A percentile compares a stretch with the other conserved stretches of the same genome.
Evolutionary conservation across 164 flowering plant species (phyloP).

Genomic region (Echeveria elegans): DNA sequence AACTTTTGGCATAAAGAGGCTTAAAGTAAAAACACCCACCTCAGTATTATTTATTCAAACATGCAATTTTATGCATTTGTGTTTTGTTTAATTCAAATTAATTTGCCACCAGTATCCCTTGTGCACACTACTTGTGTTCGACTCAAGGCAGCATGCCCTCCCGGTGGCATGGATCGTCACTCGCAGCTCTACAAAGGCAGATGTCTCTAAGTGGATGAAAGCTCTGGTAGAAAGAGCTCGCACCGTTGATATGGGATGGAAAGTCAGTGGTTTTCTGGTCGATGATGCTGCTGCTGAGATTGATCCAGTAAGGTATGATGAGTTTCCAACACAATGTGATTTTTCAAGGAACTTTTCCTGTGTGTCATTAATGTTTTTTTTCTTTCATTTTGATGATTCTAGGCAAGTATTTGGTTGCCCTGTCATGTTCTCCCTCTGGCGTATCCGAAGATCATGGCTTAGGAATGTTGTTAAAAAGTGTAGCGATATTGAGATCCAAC

Average conservation of each 20-base stretch:
- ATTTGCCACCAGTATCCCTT: constrained; percentile 62
- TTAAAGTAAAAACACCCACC: constrained; percentile 44
- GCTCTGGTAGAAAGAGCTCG: constrained; percentile 61
- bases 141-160: constrained; percentile 90
- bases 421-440: constrained; percentile 80
- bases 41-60: neutral
- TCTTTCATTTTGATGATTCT: constrained; percentile 17
- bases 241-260: constrained; percentile 62
- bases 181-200: constrained; percentile 58
- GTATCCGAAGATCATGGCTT: constrained; percentile 89
- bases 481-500: constrained; percentile 55
- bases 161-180: constrained; percentile 93
- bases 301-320: constrained; percentile 77
- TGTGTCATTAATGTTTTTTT: constrained; percentile 5
- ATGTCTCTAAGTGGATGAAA: constrained; percentile 82
- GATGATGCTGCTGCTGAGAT: constrained; percentile 93
- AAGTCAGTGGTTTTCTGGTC: constrained; percentile 65
- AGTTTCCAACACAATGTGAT: constrained; percentile 10
- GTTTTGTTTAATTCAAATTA: neutral
- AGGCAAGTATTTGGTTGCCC: constrained; percentile 87
- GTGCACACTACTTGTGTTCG: constrained; percentile 87
- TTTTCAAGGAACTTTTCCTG: neutral
- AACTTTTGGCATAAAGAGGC: constrained; percentile 86
- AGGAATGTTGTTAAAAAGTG: constrained; percentile 69
- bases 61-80: neutral